These are phyloP conservation scores for Phytopythium cucurbitacearum DNA, from an alignment of 352 stramenopile species.

Conservation along the genomic window DNA sequence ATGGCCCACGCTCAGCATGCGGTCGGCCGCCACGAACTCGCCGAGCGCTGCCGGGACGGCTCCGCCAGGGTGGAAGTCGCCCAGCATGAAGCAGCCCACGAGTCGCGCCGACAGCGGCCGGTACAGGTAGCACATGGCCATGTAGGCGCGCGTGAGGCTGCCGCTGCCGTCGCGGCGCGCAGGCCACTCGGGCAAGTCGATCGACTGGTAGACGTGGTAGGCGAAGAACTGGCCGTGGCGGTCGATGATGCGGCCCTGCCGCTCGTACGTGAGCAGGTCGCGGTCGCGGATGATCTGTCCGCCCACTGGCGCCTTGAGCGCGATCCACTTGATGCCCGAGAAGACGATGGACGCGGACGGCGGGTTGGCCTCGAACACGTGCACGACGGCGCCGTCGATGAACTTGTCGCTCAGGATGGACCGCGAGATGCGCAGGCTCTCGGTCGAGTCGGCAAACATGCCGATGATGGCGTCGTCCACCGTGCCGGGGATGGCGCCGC, in stretches of 20 bases:
- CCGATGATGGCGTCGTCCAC: constrained; percentile 52
- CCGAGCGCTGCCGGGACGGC: constrained; percentile 32
- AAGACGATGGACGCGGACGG: constrained; percentile 47
- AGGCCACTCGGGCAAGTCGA: constrained; percentile 53
- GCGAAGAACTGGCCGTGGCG: constrained; percentile 46
- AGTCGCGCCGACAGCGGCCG: constrained; percentile 37
- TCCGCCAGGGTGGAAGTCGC: constrained; percentile 36
- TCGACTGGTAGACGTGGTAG: constrained; percentile 54
- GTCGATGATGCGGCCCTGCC: constrained; percentile 61
- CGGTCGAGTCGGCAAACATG: constrained; percentile 45
- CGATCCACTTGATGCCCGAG: constrained; percentile 61
- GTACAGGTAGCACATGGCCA: constrained; percentile 65
- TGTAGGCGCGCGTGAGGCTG: constrained; percentile 28
- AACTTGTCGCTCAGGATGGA: constrained; percentile 44
- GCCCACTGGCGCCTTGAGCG: constrained; percentile 30
- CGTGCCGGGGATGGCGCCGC: constrained; percentile 47
- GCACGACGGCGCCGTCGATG: constrained; percentile 47
- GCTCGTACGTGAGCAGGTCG: constrained; percentile 49
- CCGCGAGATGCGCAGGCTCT: constrained; percentile 41
- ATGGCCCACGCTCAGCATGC: constrained; percentile 38
- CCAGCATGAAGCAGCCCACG: constrained; percentile 57
- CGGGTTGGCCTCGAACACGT: constrained; percentile 50
- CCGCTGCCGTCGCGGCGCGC: constrained; percentile 18
- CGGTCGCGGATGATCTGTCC: constrained; percentile 45
- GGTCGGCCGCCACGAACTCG: constrained; percentile 35